Percentiles rank a stretch among this genome's conserved stretches.
These are phyloP conservation scores for Aspergillus sclerotioniger DNA, from an alignment of 495 filamentous ascomycete genomes.

Conservation along the genomic window DNA sequence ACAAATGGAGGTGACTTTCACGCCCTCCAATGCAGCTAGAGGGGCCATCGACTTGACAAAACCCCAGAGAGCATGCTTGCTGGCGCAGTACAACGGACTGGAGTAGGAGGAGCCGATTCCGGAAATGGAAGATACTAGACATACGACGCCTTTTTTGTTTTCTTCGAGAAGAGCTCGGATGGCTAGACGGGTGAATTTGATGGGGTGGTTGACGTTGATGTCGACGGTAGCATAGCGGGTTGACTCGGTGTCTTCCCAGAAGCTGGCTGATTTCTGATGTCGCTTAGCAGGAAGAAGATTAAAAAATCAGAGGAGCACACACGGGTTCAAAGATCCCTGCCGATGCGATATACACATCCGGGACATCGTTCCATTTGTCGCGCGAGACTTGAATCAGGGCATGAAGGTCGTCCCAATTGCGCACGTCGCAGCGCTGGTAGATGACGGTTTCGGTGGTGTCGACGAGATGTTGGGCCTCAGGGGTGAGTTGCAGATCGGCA, in stretches of 20 bases:
- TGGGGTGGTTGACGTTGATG: slow-evolving; percentile 13
- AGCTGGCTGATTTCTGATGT: slow-evolving; percentile 7
- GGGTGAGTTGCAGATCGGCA: slow-evolving; percentile 1
- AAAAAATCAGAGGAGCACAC: too few relatives aligned
- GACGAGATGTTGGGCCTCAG: slow-evolving; percentile 3
- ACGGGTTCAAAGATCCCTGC: slow-evolving; percentile 13
- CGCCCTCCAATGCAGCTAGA: neutral
- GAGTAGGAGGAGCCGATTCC: neutral
- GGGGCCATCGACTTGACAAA: slow-evolving; percentile 3
- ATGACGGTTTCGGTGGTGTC: neutral
- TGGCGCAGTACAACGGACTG: neutral
- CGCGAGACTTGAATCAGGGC: neutral
- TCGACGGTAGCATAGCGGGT: slow-evolving; percentile 5
- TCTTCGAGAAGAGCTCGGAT: neutral
- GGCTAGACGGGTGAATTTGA: slow-evolving; percentile 11
- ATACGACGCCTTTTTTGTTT: slow-evolving; percentile 12
- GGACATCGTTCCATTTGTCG: slow-evolving; percentile 4
- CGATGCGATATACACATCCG: slow-evolving; percentile 4
- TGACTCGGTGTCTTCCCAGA: slow-evolving; percentile 9
- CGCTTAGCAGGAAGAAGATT: too few relatives aligned
- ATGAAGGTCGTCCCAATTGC: neutral
- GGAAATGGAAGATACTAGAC: neutral
- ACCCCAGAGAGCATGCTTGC: slow-evolving; percentile 1
- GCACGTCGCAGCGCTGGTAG: slow-evolving; percentile 4
- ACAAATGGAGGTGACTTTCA: neutral